Base-by-base conservation (phyloP, 306 rosid genomes). In the Vigna mungo region DNA sequence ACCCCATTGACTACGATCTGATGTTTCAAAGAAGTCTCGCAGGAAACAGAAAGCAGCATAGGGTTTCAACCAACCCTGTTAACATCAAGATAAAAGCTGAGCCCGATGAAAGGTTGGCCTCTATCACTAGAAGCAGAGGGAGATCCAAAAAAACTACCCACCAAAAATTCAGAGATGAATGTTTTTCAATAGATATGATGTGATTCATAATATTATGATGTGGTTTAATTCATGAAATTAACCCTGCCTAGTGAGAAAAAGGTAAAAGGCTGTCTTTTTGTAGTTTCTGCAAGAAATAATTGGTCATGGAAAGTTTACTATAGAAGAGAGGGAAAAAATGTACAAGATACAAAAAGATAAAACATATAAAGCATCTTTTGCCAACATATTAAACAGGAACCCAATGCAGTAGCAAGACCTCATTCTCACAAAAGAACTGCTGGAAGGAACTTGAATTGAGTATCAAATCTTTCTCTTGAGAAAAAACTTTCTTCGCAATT, bases 1-100 rank as follows among this genome's bases (percentile, higher is more conserved):
- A 49, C 98, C 98, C 98, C 98, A 95, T 85, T 95, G 89, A 80
- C 87, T 89, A 60, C 85, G 97, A 65, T 95, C 98, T 75, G 98
- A 89, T 53, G 97, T 95, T 87, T 90, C 98, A 78, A 95, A 95
- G 81, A 95, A 95, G 87, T 92, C 98, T 60, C 97, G 86, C 84
- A 92, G 74, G 87, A 95, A 92, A 78, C 98, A 92, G 92, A 88
- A 92, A 36, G 93, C 98, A 23, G 97, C 96, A 63, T 90, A 95
- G 63, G 98, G 98, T 77, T 89, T 92, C 86, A 95, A 79, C 98
- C 98, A 95, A 83, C 87, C 97, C 98, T 95, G 71, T 74, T 74
- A 72, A 36, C 83, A 85, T 77, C 39, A 72, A 78, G 37, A 86
- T 85, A 56, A 87, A 20, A 79, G 65, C 55, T 4, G 20, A 71